A percentile compares a stretch with the other conserved stretches of the same genome.
Conservation (phyloP, 192 early-diverging fungal genomes). For the Gonapodya prolifera region DNA sequence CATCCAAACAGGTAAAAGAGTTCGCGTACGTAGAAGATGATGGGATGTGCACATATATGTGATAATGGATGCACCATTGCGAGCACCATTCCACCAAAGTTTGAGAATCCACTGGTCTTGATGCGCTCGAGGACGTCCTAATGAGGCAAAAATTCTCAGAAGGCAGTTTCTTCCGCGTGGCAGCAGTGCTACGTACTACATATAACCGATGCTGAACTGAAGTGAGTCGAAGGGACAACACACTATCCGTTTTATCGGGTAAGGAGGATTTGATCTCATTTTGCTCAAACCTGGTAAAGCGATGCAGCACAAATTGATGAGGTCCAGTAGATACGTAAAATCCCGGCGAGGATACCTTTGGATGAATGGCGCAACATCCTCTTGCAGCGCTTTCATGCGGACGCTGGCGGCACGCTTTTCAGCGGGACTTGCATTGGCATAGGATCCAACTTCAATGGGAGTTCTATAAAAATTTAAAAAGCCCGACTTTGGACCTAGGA, state of each 20-base stretch:
- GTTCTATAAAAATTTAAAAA: conserved; percentile 45
- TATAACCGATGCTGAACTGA: conserved; percentile 44
- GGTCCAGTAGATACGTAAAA: conserved; percentile 11
- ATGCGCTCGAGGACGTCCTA: background rate
- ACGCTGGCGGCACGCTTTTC: conserved; percentile 12
- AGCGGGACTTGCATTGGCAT: conserved; percentile 27
- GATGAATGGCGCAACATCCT: conserved; percentile 51
- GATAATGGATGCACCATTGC: background rate
- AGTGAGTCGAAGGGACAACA: conserved; percentile 50
- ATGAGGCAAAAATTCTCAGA: background rate
- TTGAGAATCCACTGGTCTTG: background rate
- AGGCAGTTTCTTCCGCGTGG: background rate
- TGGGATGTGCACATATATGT: background rate
- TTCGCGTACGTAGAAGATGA: background rate
- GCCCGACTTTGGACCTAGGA: conserved; percentile 34
- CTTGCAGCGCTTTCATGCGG: conserved; percentile 41
- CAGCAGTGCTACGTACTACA: background rate
- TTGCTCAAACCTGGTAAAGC: conserved; percentile 28
- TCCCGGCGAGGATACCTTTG: conserved; percentile 23
- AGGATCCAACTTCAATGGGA: conserved; percentile 48
- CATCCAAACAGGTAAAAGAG: background rate
- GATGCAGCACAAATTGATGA: conserved; percentile 6
- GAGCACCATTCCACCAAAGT: background rate
- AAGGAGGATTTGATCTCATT: conserved; percentile 37
- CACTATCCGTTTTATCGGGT: conserved; percentile 56